Percentiles rank a stretch among this genome's conserved stretches.
Evolutionary conservation across 139 green algal genomes (phyloP).

Genomic region (Picochlorum sp.): DNA sequence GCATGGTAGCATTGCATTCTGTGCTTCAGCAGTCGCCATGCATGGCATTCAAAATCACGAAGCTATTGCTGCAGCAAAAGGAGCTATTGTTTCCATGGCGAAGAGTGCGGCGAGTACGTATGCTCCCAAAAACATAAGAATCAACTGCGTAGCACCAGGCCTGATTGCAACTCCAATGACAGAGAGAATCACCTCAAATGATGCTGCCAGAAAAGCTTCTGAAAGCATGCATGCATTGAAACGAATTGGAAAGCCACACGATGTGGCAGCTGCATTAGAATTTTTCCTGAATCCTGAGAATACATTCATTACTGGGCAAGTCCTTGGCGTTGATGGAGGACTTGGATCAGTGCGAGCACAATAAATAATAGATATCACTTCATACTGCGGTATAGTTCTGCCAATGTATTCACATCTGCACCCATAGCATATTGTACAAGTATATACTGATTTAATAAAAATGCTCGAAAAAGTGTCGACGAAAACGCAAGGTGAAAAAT

Average conservation of each 20-base stretch:
- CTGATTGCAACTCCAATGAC: conserved; percentile 47
- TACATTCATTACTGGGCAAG: conserved; percentile 49
- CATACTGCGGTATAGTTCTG: no score
- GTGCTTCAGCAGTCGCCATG: conserved; percentile 38
- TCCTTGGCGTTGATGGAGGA: no score
- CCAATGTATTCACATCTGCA: no score
- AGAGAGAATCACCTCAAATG: conserved; percentile 45
- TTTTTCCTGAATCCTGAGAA: conserved; percentile 64
- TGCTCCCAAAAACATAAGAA: conserved; percentile 66
- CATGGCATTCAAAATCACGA: conserved; percentile 63
- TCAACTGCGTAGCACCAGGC: conserved; percentile 73
- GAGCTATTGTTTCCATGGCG: conserved; percentile 49
- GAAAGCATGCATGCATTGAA: conserved; percentile 61
- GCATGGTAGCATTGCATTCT: conserved; percentile 64
- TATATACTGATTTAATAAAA: no score
- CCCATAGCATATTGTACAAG: no score
- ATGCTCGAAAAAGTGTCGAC: no score
- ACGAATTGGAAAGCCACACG: conserved; percentile 60
- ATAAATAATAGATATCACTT: no score
- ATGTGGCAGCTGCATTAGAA: conserved; percentile 57
- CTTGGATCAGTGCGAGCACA: no score
- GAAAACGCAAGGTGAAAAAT: no score
- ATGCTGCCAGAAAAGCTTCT: conserved; percentile 42
- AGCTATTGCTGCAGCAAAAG: conserved; percentile 76
- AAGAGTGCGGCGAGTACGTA: conserved; percentile 60